Evolutionary conservation across 257 asterid genomes (phyloP), one percentile per base, ranked within the genome.

Genomic region (Nicotiana otophora): DNA sequence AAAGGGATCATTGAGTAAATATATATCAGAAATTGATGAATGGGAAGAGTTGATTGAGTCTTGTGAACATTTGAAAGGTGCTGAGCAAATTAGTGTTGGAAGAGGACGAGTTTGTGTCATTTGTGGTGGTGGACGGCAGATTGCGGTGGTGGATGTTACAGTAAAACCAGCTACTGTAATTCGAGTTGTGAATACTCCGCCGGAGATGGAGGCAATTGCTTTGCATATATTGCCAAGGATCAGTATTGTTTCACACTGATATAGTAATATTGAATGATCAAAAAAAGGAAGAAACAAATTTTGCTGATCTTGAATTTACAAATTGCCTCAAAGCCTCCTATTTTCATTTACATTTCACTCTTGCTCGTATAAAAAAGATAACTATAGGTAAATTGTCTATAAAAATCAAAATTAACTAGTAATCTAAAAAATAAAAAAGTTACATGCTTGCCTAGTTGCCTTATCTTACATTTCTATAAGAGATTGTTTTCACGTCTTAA

Each of bases 141-240:
- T 94, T 69, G 79, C 82, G 5, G 89, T 92, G 84, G 91, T 86
- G 81, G 95, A 94, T n/a, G 81, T 94, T 54, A 42, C 53, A 48
- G 69, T 39, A 46, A 84, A 17, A 28, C 94, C 93, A 51, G 86
- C 86, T 19, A 89, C 64, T 11, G 61, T 74, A 19, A 74, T 88
- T 55, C 89, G 90, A 92, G 80, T 30, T n/a, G 82, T 91, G 85
- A 83, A 83, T 78, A 90, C 92, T 3, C 98, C 94, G 0, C 83
- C 82, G 5, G 92, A 86, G 30, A 89, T 85, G 95, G 95, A 92
- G 78, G 92, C 82, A 4, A 70, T 90, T 74, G 85, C 96, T 5
- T 88, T 92, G 54, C 97, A 94, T 83, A 78, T 94, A 55, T 81
- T 94, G 85, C 97, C 98, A 1, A 90, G 94, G 87, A 86, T 91